phyloP scores from a whole-genome alignment of 129 eudicot species.

The Saussurea involucrata region DNA sequence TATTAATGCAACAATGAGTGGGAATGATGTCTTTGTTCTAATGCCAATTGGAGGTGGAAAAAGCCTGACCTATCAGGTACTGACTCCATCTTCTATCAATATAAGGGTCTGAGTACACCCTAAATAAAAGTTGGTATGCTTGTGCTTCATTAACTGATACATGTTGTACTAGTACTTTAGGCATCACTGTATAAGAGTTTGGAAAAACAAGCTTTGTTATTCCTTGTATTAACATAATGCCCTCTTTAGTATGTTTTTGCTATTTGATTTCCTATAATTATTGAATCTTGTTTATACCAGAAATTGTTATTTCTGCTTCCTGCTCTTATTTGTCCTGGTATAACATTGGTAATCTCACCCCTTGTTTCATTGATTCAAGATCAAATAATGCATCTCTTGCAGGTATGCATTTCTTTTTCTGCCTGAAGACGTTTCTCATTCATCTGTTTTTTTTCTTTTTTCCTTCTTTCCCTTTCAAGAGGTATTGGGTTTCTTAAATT shows the following conservation, averaged over 20 bases:
- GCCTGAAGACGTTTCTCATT: neutral
- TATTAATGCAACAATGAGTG: conserved; percentile 98
- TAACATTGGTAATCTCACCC: conserved; percentile 93
- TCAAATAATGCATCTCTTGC: conserved; percentile 97
- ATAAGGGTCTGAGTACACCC: neutral
- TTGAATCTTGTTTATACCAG: conserved; percentile 2
- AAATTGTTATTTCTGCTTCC: conserved; percentile 65
- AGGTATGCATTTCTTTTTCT: conserved; percentile 44
- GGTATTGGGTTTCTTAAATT: neutral
- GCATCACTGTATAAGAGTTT: neutral
- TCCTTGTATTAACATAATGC: neutral
- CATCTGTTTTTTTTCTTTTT: conserved; percentile 2
- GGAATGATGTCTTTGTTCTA: conserved; percentile 85
- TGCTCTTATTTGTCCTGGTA: conserved; percentile 81
- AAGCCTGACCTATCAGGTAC: conserved; percentile 96
- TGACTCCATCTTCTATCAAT: neutral
- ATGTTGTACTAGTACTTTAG: neutral
- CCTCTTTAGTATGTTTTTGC: neutral
- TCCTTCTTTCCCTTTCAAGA: neutral
- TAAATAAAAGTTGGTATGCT: neutral
- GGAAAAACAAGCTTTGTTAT: neutral
- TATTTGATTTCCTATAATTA: neutral
- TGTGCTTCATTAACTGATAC: neutral
- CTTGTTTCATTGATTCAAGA: conserved; percentile 98
- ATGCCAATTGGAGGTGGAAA: conserved; percentile 99